Evolutionary conservation across 306 rosid species (phyloP), one percentile per base, ranked within the genome.

Genomic region (Coriaria nepalensis): DNA sequence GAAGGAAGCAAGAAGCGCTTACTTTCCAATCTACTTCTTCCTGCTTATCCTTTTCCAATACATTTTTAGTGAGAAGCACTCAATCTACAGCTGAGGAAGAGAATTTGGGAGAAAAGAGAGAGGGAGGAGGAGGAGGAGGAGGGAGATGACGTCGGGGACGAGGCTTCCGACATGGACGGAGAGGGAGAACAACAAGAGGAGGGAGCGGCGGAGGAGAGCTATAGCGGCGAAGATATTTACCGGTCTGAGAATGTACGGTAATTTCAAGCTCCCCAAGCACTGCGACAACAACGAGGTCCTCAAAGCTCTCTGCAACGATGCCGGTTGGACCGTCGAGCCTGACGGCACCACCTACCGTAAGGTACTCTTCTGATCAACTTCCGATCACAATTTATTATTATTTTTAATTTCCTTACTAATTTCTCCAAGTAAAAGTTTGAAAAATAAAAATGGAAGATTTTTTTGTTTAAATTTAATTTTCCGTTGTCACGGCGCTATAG

Each of bases 221-320:
- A 80, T 79, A 8, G 82, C 92, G 11, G 85, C 96, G 29, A 87
- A 82, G 80, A 87, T 87, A 71, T 87, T 80, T 50, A 4, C 87
- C 0, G 96, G 94, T 6, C 64, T 87, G 40, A 80, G 96, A 64
- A 80, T 73, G 80, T 78, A 79, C 55, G 94, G 94, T 0, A 87
- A 80, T 79, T 87, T 35, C 66, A 79, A 80, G 72, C 96, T 87
- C 13, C 96, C 96, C 0, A 87, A 82, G 44, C 94, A 87, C 65
- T 87, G 96, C 62, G 94, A 87, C 52, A 87, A 87, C 77, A 87
- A 87, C n/a, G 94, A 87, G 65, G 96, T 82, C 40, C 92, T 87
- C 56, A 87, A 82, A 47, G 96, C 96, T 53, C 92, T 87, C 57
- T 87, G 94, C 63, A 65, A 73, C 53, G 94, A 87, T 34, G 96